phyloP scores from a whole-genome alignment of 305 asterid genomes.

The Fraxinus nigra region DNA sequence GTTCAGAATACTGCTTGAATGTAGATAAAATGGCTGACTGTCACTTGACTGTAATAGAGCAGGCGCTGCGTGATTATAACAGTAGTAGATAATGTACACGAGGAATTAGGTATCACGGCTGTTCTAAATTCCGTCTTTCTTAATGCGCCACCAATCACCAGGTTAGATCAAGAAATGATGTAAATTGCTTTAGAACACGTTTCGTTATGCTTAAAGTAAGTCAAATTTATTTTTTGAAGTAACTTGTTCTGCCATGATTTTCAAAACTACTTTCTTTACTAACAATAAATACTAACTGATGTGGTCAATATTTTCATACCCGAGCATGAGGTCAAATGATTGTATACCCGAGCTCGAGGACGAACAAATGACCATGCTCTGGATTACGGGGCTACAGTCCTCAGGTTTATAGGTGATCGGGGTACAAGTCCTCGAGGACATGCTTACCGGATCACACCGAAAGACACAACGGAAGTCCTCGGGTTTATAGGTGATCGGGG shows the following conservation, averaged over 20 bases:
- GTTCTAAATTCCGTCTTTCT: not conserved
- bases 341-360: too few relatives aligned
- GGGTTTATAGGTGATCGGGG: too few relatives aligned
- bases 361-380: too few relatives aligned
- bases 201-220: not conserved
- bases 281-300: not conserved
- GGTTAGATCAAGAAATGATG: not conserved
- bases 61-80: not conserved
- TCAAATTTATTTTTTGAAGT: not conserved
- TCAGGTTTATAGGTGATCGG: too few relatives aligned
- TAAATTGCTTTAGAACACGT: not conserved
- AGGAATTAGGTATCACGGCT: not conserved
- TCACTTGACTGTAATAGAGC: not conserved
- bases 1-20: too few relatives aligned
- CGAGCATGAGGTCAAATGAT: too few relatives aligned
- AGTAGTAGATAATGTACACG: not conserved
- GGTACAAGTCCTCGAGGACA: too few relatives aligned
- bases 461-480: too few relatives aligned
- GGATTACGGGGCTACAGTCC: too few relatives aligned
- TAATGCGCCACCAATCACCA: not conserved
- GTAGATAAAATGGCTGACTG: not conserved
- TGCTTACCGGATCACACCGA: too few relatives aligned
- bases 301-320: too few relatives aligned
- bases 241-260: not conserved
- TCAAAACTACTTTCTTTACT: not conserved